Evolutionary conservation across 2,329 filamentous ascomycete genomes (phyloP).

Genomic region (Diaporthe velutina): DNA sequence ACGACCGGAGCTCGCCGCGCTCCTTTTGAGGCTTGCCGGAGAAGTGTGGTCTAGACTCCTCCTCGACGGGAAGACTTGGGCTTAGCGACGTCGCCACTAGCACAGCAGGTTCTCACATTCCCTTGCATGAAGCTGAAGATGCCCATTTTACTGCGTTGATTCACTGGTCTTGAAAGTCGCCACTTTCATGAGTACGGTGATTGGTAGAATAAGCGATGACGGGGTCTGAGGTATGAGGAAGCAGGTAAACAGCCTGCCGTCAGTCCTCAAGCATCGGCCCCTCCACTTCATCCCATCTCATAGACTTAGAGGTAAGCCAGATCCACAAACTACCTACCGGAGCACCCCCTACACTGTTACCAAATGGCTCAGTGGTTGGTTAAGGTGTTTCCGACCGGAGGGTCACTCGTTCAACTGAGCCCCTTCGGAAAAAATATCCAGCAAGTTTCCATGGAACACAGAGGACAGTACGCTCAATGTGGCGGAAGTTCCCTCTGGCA

Average conservation of each 20-base stretch:
- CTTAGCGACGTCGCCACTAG: background rate
- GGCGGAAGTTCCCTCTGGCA: background rate
- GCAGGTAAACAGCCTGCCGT: too few species aligned
- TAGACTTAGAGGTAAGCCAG: too few species aligned
- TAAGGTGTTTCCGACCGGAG: background rate
- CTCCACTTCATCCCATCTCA: too few species aligned
- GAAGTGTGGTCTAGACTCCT: background rate
- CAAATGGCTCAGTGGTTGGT: background rate
- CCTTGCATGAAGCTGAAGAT: background rate
- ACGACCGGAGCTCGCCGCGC: background rate
- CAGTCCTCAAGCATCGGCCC: too few species aligned
- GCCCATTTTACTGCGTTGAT: background rate
- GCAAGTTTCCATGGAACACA: background rate
- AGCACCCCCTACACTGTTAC: background rate
- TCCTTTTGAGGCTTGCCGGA: background rate
- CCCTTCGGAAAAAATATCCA: background rate
- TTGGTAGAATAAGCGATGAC: too few species aligned
- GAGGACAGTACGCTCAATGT: conserved; percentile 10
- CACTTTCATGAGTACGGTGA: background rate
- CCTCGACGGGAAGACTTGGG: background rate
- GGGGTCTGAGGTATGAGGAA: too few species aligned
- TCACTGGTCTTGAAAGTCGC: too few species aligned
- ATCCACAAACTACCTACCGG: background rate
- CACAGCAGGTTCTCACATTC: background rate
- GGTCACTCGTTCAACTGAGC: background rate